Conservation (phyloP, 257 asterid genomes). For the Perilla frutescens region DNA sequence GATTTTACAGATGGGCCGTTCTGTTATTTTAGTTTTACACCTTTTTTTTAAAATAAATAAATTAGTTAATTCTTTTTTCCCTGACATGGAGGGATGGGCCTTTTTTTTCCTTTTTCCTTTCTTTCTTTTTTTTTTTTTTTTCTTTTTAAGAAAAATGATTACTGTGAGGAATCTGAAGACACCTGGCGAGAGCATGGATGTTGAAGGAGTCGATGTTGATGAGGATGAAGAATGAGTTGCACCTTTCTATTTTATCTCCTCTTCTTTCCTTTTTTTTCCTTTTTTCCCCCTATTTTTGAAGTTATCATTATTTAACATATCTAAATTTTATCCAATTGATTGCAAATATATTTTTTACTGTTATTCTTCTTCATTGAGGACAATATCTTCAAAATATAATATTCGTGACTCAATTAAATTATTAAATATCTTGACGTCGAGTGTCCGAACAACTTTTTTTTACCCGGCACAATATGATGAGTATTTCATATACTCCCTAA, state of each 20-base stretch:
- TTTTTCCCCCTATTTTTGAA: not conserved
- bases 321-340: not conserved
- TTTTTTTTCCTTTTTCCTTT: not conserved
- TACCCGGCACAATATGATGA: no score
- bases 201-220: not conserved
- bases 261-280: not conserved
- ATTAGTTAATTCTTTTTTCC: not conserved
- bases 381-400: no score
- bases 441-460: no score
- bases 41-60: not conserved
- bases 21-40: conserved; percentile 21
- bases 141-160: not conserved
- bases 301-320: not conserved
- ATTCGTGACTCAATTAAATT: no score
- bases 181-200: conserved; percentile 27
- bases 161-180: conserved; percentile 17
- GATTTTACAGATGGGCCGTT: conserved; percentile 24
- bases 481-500: no score
- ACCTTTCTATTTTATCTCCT: not conserved
- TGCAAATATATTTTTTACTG: not conserved
- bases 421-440: no score
- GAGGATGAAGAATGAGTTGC: conserved; percentile 5
- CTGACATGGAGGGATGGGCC: conserved; percentile 13
- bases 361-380: no score
- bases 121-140: not conserved